Base-by-base conservation (phyloP, 345 rosid species). In the Hibiscus tridactylites region DNA sequence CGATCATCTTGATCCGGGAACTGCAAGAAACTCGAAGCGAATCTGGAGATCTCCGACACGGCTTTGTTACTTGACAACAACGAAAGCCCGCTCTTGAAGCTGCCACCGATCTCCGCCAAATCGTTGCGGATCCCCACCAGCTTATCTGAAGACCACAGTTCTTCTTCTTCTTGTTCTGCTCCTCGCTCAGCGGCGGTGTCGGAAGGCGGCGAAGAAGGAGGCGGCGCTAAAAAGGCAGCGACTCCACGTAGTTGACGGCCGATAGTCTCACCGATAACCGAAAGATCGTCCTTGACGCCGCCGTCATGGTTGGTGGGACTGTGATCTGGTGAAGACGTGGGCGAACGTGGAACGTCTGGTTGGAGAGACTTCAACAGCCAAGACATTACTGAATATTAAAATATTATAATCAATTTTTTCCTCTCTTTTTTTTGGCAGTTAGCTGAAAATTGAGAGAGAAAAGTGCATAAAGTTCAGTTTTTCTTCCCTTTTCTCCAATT, bases 81-180 rank as follows among this genome's bases (percentile, higher is more conserved):
- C 53, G 87, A 82, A 10, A 87, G 76, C 13, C 93, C 88, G 19
- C 62, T 76, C 76, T 80, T 84, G 70, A 90, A 76, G 80, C 86
- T 88, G n/a, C 83, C 91, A 3, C 88, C 85, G 50, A 90, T 83
- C 76, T 90, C 96, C 0, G 80, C 89, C 0, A 90, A 86, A 85
- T 90, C 91, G 47, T 44, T 44, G 47, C 47, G 47, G 47, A 44
- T 44, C 12, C 47, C 12, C 11, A 44, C 47, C 10, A 44, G 47
- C 47, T 44, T 44, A 44, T 44, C 47, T 44, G 12, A 44, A 44
- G 12, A 44, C 47, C 47, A 44, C 47, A 9, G 47, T 28, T 42
- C 46, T 4, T 37, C 46, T 4, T 37, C 64, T 58, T 35, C 63
- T 57, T 17, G 35, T 44, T 31, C 13, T 57, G 42, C 3, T 3